phyloP scores from a whole-genome alignment of 495 filamentous ascomycete genomes.

The Hypoxylon rickii region DNA sequence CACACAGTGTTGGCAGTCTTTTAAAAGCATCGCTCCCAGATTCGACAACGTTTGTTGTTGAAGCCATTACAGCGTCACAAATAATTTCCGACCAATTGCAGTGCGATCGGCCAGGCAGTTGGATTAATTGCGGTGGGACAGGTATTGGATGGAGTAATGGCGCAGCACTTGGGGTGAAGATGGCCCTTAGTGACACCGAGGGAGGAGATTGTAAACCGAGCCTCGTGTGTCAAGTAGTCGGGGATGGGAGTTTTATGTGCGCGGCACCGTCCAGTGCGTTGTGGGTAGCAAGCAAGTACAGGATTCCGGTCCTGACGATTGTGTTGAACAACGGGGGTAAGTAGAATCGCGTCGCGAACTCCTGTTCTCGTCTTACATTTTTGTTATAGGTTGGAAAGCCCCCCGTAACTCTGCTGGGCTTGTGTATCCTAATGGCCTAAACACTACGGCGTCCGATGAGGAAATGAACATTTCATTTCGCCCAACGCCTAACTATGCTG shows the following conservation, averaged over 20 bases:
- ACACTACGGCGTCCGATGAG: slow-evolving; percentile 21
- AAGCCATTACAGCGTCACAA: slow-evolving; percentile 40
- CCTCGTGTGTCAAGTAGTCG: slow-evolving; percentile 38
- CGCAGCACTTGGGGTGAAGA: slow-evolving; percentile 39
- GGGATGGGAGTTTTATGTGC: slow-evolving; percentile 45
- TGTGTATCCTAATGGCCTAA: slow-evolving; percentile 39
- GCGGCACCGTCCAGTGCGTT: slow-evolving; percentile 37
- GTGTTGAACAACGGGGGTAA: slow-evolving; percentile 46
- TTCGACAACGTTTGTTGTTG: slow-evolving; percentile 41
- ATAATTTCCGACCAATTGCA: slow-evolving; percentile 43
- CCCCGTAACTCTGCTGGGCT: slow-evolving; percentile 38
- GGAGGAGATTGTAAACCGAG: slow-evolving; percentile 11
- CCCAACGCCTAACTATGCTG: slow-evolving; percentile 29
- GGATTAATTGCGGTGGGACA: slow-evolving; percentile 45
- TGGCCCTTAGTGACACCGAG: slow-evolving; percentile 30
- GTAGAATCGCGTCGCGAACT: slow-evolving; percentile 1
- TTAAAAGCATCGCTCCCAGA: slow-evolving; percentile 27
- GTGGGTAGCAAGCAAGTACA: slow-evolving; percentile 41
- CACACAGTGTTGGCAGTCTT: slow-evolving; percentile 34
- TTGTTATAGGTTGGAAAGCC: slow-evolving; percentile 39
- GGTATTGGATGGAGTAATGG: slow-evolving; percentile 48
- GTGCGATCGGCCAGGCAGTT: slow-evolving; percentile 34
- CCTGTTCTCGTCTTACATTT: neutral
- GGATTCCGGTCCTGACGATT: slow-evolving; percentile 45
- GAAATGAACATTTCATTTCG: slow-evolving; percentile 36